Evolutionary conservation across 2,329 filamentous ascomycete species (phyloP), one percentile per base, ranked within the genome.

Genomic region (Phaeosphaeriaceae sp.): DNA sequence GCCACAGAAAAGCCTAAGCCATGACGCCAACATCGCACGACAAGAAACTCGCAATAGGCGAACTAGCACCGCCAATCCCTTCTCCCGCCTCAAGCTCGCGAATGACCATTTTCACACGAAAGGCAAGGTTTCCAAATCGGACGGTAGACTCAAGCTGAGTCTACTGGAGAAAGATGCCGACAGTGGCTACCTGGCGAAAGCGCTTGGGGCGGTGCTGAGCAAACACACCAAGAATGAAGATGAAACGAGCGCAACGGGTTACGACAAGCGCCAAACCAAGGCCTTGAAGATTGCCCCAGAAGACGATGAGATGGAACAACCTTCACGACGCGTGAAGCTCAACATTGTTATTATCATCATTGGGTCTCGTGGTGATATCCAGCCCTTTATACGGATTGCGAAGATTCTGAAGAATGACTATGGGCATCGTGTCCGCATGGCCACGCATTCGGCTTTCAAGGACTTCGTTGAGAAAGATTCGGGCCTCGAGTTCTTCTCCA

Each of bases 301-400:
- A 44, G 68, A 74, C 11, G 74, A 76, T 41, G 65, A 69, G 3
- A 76, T 76, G 75, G 72, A 76, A 54, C 55, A 69, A 76, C 48
- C 66, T 3, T 61, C 62, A 17, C 64, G 61, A 24, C 66, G 77
- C n/a, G 83, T 88, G 1, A 80, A 74, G 10, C 79, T 95, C 48
- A 93, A 93, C 73, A 90, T 95, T 53, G 90, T 93, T 25, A 89
- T 94, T 67, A 92, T 93, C 85, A 89, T 94, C 7, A 92, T 94
- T 66, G 91, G 91, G 2, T 91, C 88, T 2, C 83, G 91, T 49
- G 91, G 91, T 36, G 91, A 95, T 69, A 89, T 91, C 2, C 91
- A 95, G 71, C 91, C 91, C 0, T 95, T 95, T 60, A 76, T 95
- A 20, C 88, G 88, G 64, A 85, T 95, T 49, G 91, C 89, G 20